Conservation (phyloP, 805 yeast species). For the Suhomyces tanzawaensis region DNA sequence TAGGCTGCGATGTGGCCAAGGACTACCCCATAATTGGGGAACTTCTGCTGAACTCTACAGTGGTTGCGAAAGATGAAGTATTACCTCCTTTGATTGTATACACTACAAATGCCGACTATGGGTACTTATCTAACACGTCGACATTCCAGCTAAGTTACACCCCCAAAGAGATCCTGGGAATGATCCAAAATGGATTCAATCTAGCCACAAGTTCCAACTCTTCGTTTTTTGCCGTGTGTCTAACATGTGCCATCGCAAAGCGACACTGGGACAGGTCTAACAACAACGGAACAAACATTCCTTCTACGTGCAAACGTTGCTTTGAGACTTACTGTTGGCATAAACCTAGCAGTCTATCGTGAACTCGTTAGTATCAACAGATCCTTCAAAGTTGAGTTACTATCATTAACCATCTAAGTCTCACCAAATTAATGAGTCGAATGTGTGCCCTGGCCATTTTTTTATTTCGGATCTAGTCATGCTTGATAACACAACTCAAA, state of each 20-base stretch:
- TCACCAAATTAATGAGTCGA: no score
- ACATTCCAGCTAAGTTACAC: constrained; percentile 57
- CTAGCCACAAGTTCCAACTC: constrained; percentile 49
- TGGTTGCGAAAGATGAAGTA: not conserved
- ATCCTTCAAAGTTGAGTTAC: no score
- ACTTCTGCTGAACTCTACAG: not conserved
- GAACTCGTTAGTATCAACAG: no score
- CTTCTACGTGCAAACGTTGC: constrained; percentile 17
- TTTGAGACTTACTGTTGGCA: constrained; percentile 21
- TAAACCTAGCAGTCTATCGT: no score
- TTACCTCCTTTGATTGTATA: constrained; percentile 57
- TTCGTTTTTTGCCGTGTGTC: constrained; percentile 41
- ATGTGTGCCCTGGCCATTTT: no score
- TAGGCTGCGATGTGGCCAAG: constrained; percentile 40
- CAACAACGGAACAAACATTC: constrained; percentile 9
- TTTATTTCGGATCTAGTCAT: no score
- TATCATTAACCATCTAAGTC: no score
- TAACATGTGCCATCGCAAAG: constrained; percentile 57
- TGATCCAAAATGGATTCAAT: constrained; percentile 53
- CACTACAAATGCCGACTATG: constrained; percentile 43
- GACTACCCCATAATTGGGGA: constrained; percentile 24
- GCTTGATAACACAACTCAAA: no score
- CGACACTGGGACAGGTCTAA: constrained; percentile 41
- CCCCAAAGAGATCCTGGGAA: constrained; percentile 37
- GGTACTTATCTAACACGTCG: constrained; percentile 51